These are phyloP conservation scores for Fusarium napiforme DNA, from an alignment of 2,329 filamentous ascomycete genomes.

Conservation along the genomic window DNA sequence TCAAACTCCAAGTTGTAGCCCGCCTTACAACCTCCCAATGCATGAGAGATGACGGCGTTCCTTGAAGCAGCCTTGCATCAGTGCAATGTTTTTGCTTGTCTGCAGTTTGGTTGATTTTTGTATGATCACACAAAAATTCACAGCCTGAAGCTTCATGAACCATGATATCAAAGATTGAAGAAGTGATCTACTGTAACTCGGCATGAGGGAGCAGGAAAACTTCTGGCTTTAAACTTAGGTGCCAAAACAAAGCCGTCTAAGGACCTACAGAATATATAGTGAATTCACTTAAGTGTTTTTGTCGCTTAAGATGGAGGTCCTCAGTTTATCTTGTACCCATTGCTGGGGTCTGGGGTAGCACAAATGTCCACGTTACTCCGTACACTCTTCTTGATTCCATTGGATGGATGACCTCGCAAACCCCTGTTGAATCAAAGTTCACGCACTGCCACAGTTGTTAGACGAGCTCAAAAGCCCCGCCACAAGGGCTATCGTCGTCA, in stretches of 20 bases:
- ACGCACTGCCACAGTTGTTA: conserved; percentile 28
- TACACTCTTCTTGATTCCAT: conserved; percentile 18
- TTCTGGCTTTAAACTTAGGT: not conserved
- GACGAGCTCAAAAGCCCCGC: conserved; percentile 13
- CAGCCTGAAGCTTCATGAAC: not conserved
- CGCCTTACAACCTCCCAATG: not conserved
- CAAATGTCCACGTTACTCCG: conserved; percentile 18
- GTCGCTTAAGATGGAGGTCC: not conserved
- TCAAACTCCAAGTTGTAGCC: not conserved
- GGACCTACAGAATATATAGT: no score
- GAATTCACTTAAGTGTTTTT: not conserved
- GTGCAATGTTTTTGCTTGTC: not conserved
- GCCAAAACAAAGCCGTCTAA: not conserved
- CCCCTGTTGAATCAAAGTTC: conserved; percentile 13
- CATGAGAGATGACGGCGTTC: not conserved
- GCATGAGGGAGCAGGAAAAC: not conserved
- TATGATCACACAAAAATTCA: no score
- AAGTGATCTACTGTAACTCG: conserved; percentile 16
- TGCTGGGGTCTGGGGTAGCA: conserved; percentile 12
- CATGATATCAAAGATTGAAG: not conserved
- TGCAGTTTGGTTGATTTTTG: not conserved
- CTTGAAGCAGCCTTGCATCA: not conserved
- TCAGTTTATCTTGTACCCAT: not conserved
- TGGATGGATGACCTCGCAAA: not conserved
- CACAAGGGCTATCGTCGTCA: conserved; percentile 21